phyloP scores from a whole-genome alignment of 371 early-diverging fungal species.

The Syncephalastrum racemosum region DNA sequence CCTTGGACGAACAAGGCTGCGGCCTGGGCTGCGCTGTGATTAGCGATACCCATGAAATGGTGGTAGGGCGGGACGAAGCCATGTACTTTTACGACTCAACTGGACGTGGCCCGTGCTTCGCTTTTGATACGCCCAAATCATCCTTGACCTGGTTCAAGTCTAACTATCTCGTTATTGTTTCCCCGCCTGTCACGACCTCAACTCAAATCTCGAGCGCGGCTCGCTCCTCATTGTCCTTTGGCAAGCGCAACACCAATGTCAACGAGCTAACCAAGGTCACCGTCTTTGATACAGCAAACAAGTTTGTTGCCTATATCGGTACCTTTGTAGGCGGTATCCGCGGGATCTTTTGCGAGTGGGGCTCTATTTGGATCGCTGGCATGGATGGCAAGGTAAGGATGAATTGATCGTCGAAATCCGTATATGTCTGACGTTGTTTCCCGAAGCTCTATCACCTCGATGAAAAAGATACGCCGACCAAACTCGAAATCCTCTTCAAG shows the following conservation, averaged over 20 bases:
- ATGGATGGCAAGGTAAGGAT: constrained; percentile 69
- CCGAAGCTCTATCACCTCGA: constrained; percentile 73
- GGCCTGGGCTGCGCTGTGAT: constrained; percentile 77
- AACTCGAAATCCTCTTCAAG: constrained; percentile 84
- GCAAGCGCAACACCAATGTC: constrained; percentile 22
- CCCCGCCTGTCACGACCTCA: constrained; percentile 59
- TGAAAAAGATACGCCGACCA: constrained; percentile 85
- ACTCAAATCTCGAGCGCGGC: constrained; percentile 35
- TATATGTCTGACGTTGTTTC: not conserved
- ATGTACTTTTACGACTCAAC: constrained; percentile 90
- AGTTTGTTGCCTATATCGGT: constrained; percentile 82
- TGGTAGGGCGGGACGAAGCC: constrained; percentile 86
- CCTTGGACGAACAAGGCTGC: constrained; percentile 85
- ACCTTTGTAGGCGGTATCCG: constrained; percentile 71
- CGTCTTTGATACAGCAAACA: constrained; percentile 88
- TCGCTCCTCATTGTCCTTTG: constrained; percentile 31
- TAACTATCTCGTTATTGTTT: constrained; percentile 74
- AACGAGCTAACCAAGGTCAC: constrained; percentile 71
- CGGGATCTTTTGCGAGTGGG: constrained; percentile 84
- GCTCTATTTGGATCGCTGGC: constrained; percentile 84
- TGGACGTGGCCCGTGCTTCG: constrained; percentile 92
- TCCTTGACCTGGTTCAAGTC: constrained; percentile 75
- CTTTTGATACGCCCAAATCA: constrained; percentile 82
- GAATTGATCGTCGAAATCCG: not conserved
- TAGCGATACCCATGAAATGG: constrained; percentile 76